A percentile compares a stretch with the other conserved stretches of the same genome.
phyloP scores from a whole-genome alignment of 2,329 filamentous ascomycete species.

The Diaporthe sp. region DNA sequence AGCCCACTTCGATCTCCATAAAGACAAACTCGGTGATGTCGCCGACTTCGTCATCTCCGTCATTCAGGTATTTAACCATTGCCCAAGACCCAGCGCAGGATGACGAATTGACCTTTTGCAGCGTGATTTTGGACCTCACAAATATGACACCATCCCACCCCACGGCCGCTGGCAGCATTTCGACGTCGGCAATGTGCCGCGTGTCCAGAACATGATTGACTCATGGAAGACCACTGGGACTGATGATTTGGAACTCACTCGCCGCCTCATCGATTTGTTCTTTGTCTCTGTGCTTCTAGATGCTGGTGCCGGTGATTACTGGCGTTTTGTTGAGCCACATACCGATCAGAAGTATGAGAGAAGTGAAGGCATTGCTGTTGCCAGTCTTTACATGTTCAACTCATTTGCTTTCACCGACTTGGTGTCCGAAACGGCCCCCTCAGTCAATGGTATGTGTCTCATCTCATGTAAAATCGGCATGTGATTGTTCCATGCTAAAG shows the following conservation, averaged over 20 bases:
- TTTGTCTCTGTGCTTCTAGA: slow-evolving; percentile 72
- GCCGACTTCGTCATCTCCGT: slow-evolving; percentile 59
- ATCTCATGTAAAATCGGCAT: background rate
- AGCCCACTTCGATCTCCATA: slow-evolving; percentile 58
- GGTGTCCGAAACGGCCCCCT: slow-evolving; percentile 39
- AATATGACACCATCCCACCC: slow-evolving; percentile 63
- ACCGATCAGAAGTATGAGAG: slow-evolving; percentile 54
- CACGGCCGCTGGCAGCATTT: slow-evolving; percentile 76
- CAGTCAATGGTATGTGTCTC: slow-evolving; percentile 53
- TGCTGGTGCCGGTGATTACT: slow-evolving; percentile 65
- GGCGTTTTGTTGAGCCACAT: slow-evolving; percentile 60
- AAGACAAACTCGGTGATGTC: slow-evolving; percentile 46
- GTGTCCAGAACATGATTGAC: slow-evolving; percentile 60
- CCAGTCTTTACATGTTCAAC: slow-evolving; percentile 64
- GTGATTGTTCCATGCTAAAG: background rate
- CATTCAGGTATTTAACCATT: slow-evolving; percentile 55
- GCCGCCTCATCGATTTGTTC: slow-evolving; percentile 72
- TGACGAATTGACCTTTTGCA: slow-evolving; percentile 44
- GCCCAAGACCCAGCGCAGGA: background rate
- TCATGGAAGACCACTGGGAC: slow-evolving; percentile 58
- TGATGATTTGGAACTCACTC: slow-evolving; percentile 62
- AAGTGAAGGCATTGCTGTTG: slow-evolving; percentile 67
- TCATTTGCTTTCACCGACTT: slow-evolving; percentile 53
- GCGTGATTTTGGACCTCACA: slow-evolving; percentile 66
- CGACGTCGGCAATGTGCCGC: slow-evolving; percentile 66